Evolutionary conservation across 1,284 basidiomycete species (phyloP).

Genomic region (Sparassis latifolia): DNA sequence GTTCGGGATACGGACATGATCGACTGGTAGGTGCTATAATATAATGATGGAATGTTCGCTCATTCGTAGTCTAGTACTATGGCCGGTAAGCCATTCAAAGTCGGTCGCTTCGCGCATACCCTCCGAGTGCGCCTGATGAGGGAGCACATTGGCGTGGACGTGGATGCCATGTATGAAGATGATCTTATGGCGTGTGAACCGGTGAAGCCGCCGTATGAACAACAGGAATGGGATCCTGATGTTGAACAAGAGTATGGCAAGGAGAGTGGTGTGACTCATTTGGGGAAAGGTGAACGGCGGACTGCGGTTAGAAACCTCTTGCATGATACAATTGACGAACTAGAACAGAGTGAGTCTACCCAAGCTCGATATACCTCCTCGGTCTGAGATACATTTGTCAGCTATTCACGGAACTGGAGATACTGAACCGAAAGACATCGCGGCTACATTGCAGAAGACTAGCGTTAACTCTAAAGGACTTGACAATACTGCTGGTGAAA

Average conservation of each 20-base stretch:
- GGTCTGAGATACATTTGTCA: conserved; percentile 17
- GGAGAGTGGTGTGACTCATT: conserved; percentile 30
- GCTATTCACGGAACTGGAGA: conserved; percentile 38
- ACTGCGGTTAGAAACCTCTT: conserved; percentile 30
- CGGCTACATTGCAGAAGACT: conserved; percentile 35
- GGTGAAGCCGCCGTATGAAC: conserved; percentile 43
- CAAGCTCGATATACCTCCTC: neutral
- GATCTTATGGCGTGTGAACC: conserved; percentile 58
- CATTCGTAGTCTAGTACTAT: conserved; percentile 57
- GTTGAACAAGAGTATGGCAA: conserved; percentile 56
- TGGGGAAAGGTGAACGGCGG: conserved; percentile 28
- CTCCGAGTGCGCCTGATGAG: conserved; percentile 92
- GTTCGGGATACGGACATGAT: conserved; percentile 98
- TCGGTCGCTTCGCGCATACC: conserved; percentile 94
- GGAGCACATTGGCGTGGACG: conserved; percentile 93
- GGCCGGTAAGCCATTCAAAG: conserved; percentile 93
- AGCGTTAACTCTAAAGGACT: conserved; percentile 34
- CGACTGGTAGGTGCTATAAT: conserved; percentile 52
- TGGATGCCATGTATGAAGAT: conserved; percentile 83
- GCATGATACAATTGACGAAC: conserved; percentile 32
- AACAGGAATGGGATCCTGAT: conserved; percentile 77
- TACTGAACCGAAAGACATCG: conserved; percentile 27
- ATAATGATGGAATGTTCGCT: conserved; percentile 3
- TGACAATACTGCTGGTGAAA: conserved; percentile 34
- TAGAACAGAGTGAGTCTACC: conserved; percentile 41